A percentile compares a stretch with the other conserved stretches of the same genome.
Evolutionary conservation across 2,329 filamentous ascomycete genomes (phyloP).

Genomic region (Alternaria incomplexa): DNA sequence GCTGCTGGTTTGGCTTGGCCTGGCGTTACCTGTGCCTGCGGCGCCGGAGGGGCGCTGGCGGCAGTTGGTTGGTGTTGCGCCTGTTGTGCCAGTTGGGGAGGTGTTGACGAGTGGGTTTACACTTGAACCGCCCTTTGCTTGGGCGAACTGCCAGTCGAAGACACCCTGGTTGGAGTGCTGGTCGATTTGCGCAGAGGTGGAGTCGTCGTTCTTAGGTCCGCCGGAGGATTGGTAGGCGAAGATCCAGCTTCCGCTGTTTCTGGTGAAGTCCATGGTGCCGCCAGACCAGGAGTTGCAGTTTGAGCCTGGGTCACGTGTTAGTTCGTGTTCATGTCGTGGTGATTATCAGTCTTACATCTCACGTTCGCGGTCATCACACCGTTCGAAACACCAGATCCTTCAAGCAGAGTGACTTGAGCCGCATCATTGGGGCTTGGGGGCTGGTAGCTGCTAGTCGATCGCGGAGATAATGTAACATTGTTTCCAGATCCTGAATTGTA

Average conservation of each 20-base stretch:
- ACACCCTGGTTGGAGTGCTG: conserved; percentile 53
- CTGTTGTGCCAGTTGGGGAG: conserved; percentile 26
- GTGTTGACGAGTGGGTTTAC: conserved; percentile 51
- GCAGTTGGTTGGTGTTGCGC: conserved; percentile 33
- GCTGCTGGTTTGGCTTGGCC: neutral
- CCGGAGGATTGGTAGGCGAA: conserved; percentile 55
- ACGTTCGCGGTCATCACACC: conserved; percentile 64
- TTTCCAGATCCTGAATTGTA: conserved; percentile 59
- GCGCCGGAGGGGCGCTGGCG: conserved; percentile 33
- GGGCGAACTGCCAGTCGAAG: conserved; percentile 57
- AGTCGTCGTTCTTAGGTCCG: conserved; percentile 55
- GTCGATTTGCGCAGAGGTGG: conserved; percentile 50
- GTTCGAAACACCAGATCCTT: conserved; percentile 60
- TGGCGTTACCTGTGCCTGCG: neutral
- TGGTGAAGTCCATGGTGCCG: conserved; percentile 58
- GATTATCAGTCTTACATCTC: conserved; percentile 49
- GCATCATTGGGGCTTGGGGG: conserved; percentile 52
- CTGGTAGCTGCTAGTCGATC: conserved; percentile 53
- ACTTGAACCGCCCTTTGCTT: conserved; percentile 57
- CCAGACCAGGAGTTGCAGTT: conserved; percentile 61
- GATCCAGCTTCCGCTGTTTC: conserved; percentile 57
- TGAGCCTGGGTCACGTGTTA: conserved; percentile 47
- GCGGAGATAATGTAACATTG: conserved; percentile 65
- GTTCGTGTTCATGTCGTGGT: neutral
- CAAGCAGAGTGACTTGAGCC: conserved; percentile 57